Evolutionary conservation across 495 filamentous ascomycete species (phyloP).

Genomic region (Articulospora tetracladia): DNA sequence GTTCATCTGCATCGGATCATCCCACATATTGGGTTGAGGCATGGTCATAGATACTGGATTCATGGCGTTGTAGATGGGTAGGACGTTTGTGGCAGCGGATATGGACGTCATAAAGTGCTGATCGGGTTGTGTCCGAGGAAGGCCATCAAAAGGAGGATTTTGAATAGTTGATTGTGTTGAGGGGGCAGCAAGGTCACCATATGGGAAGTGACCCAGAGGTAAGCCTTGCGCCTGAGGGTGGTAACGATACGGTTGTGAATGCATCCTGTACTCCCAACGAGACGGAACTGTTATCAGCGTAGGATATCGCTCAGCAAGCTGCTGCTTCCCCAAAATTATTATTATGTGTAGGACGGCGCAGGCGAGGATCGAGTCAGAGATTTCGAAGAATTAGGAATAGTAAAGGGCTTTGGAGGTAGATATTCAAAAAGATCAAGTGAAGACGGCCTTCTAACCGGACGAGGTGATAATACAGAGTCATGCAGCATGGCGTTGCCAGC

Average conservation of each 20-base stretch:
- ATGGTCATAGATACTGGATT: conserved; percentile 12
- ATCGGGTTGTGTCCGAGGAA: conserved; percentile 16
- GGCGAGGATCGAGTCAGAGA: conserved; percentile 13
- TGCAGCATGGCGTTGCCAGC: conserved; percentile 26
- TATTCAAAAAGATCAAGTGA: conserved; percentile 19
- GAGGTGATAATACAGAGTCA: conserved; percentile 15
- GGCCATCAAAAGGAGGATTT: conserved; percentile 16
- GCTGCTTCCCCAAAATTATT: conserved; percentile 11
- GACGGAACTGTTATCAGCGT: background rate
- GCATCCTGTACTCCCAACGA: conserved; percentile 13
- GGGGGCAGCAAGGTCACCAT: conserved; percentile 5
- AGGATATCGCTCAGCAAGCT: conserved; percentile 18
- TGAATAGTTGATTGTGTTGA: conserved; percentile 9
- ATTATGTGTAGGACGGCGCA: conserved; percentile 5
- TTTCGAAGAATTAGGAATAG: conserved; percentile 19
- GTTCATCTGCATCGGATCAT: conserved; percentile 3
- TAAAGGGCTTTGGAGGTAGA: conserved; percentile 25
- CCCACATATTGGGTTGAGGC: conserved; percentile 18
- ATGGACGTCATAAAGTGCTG: conserved; percentile 14
- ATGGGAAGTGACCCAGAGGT: conserved; percentile 13
- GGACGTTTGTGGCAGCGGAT: background rate
- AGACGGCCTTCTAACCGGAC: conserved; percentile 7
- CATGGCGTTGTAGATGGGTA: conserved; percentile 8
- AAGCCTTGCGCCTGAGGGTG: conserved; percentile 13
- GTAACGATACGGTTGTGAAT: conserved; percentile 17